Evolutionary conservation across 345 rosid genomes (phyloP).

Genomic region (Lepidium sativum): DNA sequence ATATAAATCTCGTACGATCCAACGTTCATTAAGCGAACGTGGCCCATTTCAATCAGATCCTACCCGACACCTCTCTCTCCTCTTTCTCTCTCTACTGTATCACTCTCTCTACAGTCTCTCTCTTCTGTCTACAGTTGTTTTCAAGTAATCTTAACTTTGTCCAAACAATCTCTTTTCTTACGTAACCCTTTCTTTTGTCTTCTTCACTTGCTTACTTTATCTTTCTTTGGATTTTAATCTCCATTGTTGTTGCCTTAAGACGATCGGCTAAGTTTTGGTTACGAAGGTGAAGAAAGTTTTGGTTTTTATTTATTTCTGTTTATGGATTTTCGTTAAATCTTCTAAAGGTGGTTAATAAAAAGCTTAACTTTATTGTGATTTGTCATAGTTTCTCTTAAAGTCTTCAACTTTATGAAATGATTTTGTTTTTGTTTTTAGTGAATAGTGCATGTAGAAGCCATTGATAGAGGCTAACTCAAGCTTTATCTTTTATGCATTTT

Average conservation of each 20-base stretch:
- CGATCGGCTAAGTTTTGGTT: not conserved
- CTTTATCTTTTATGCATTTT: constrained; percentile 1
- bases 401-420: too few relatives aligned
- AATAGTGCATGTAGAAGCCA: constrained; percentile 20
- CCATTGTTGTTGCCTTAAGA: constrained; percentile 8
- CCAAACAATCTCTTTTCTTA: constrained; percentile 16
- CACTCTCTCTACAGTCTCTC: too few relatives aligned
- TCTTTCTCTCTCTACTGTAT: not conserved
- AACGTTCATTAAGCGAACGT: constrained; percentile 32
- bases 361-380: constrained; percentile 16
- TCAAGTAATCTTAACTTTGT: constrained; percentile 26
- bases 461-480: constrained; percentile 6
- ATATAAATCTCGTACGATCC: constrained; percentile 13
- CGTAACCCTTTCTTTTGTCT: not conserved
- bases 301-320: not conserved
- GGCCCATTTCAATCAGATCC: constrained; percentile 30
- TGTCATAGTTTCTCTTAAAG: constrained; percentile 26
- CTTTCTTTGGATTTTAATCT: not conserved
- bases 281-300: constrained; percentile 14
- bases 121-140: constrained; percentile 19
- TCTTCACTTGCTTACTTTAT: not conserved
- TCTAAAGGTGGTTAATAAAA: constrained; percentile 4
- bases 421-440: too few relatives aligned
- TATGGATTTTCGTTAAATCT: not conserved
- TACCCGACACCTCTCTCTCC: constrained; percentile 30